phyloP scores from a whole-genome alignment of 148 eudicot species.

The Arbutus unedo region DNA sequence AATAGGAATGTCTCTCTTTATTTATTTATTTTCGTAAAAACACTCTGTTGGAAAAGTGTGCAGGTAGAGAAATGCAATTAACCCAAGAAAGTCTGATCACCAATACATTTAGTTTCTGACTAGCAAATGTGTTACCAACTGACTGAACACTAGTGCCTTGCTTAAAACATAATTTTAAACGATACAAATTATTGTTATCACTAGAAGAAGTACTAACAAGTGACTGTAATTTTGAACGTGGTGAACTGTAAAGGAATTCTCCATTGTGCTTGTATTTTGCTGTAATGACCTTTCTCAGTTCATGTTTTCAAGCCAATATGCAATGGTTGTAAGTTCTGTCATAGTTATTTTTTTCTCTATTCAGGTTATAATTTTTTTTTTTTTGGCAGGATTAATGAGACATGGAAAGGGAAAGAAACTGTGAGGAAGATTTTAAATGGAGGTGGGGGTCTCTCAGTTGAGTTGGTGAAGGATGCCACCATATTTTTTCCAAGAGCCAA shows the following conservation, averaged over 20 bases:
- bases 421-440: constrained; percentile 82
- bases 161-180: not conserved
- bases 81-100: not conserved
- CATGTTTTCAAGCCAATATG: not conserved
- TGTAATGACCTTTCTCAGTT: not conserved
- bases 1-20: not conserved
- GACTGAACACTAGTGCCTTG: not conserved
- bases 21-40: not conserved
- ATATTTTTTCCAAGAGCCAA: constrained; percentile 58
- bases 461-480: constrained; percentile 49
- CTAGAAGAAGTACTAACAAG: not conserved
- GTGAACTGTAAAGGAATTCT: not conserved
- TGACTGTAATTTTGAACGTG: not conserved
- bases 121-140: not conserved
- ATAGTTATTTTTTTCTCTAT: not conserved
- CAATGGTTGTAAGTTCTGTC: not conserved
- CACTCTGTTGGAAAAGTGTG: too few species aligned
- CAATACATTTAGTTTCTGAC: not conserved
- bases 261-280: not conserved
- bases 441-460: constrained; percentile 70
- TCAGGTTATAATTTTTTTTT: not conserved
- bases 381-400: constrained; percentile 35
- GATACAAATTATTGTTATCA: not conserved
- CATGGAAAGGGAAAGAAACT: constrained; percentile 26
- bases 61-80: too few species aligned